Evolutionary conservation across 2,329 filamentous ascomycete species (phyloP).

Genomic region (Trichophyton benhamiae): DNA sequence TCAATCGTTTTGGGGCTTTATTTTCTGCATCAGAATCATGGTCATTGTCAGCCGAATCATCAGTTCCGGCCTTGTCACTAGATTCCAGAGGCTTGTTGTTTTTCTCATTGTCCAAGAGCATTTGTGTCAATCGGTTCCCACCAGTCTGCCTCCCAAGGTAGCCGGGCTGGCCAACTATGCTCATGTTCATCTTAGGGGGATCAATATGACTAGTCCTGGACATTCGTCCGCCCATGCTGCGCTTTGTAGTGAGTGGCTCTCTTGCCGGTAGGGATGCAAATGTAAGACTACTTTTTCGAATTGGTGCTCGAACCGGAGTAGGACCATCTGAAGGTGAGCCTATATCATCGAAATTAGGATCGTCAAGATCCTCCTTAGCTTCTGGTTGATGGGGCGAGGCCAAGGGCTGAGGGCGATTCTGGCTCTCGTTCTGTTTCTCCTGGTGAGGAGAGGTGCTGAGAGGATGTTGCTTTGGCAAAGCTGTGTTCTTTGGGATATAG

Average conservation of each 20-base stretch:
- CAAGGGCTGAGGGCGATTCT: not conserved
- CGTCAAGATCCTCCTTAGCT: slow-evolving; percentile 9
- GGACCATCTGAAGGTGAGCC: slow-evolving; percentile 38
- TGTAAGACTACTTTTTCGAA: slow-evolving; percentile 88
- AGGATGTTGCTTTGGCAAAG: not conserved
- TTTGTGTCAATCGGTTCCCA: slow-evolving; percentile 36
- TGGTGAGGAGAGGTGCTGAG: not conserved
- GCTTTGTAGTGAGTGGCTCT: slow-evolving; percentile 73
- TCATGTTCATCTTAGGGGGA: slow-evolving; percentile 31
- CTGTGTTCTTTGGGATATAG: slow-evolving; percentile 8
- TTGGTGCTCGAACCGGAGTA: slow-evolving; percentile 47
- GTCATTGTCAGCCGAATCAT: slow-evolving; percentile 36
- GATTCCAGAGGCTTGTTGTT: slow-evolving; percentile 32
- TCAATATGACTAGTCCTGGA: slow-evolving; percentile 73
- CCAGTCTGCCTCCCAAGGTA: slow-evolving; percentile 62
- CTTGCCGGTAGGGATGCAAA: slow-evolving; percentile 87
- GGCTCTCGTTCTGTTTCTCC: not conserved
- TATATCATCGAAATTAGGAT: slow-evolving; percentile 33
- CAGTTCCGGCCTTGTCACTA: slow-evolving; percentile 42
- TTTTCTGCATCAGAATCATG: slow-evolving; percentile 38
- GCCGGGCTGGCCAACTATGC: slow-evolving; percentile 47
- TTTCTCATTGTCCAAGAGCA: slow-evolving; percentile 26
- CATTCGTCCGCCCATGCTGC: slow-evolving; percentile 60
- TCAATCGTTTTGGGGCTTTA: slow-evolving; percentile 50
- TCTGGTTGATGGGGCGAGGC: not conserved